A percentile compares a stretch with the other conserved stretches of the same genome.
phyloP scores from a whole-genome alignment of 768 basidiomycete species.

The Galerina marginata region DNA sequence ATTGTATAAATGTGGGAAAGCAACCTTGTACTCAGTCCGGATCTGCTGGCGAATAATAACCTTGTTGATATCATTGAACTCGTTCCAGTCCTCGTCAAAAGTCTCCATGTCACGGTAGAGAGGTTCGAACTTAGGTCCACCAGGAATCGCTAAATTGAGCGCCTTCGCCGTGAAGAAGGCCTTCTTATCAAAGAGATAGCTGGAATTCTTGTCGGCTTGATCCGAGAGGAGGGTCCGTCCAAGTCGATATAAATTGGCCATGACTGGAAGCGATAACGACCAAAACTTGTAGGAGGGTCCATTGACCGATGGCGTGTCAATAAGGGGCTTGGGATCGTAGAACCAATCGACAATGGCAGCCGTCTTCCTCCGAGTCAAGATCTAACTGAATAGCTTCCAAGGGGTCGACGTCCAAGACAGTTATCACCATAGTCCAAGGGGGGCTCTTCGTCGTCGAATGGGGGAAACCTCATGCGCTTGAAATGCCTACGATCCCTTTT shows the following conservation, averaged over 20 bases:
- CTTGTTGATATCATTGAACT: constrained; percentile 99
- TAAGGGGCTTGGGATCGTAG: constrained; percentile 94
- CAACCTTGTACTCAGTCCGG: constrained; percentile 98
- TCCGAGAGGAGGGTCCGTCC: constrained; percentile 94
- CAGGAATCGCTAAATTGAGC: constrained; percentile 95
- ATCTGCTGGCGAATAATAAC: constrained; percentile 99
- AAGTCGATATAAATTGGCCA: constrained; percentile 96
- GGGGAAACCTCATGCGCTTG: constrained; percentile 99
- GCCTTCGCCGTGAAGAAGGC: constrained; percentile 99
- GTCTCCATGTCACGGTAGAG: constrained; percentile 96
- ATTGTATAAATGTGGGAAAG: constrained; percentile 98
- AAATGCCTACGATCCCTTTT: constrained; percentile 98
- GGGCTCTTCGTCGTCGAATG: constrained; percentile 99
- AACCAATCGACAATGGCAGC: constrained; percentile 96
- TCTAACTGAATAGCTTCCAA: constrained; percentile 98
- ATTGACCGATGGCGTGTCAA: constrained; percentile 90
- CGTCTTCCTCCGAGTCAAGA: constrained; percentile 89
- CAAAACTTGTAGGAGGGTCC: constrained; percentile 93
- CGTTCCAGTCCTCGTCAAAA: constrained; percentile 99
- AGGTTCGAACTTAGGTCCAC: constrained; percentile 98
- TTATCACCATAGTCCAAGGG: constrained; percentile 99
- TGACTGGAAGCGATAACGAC: constrained; percentile 90
- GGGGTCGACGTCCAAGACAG: constrained; percentile 95
- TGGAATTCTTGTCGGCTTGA: constrained; percentile 87
- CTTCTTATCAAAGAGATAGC: constrained; percentile 96